Conservation (phyloP, 805 yeast genomes). For the Ogataea ganodermae region DNA sequence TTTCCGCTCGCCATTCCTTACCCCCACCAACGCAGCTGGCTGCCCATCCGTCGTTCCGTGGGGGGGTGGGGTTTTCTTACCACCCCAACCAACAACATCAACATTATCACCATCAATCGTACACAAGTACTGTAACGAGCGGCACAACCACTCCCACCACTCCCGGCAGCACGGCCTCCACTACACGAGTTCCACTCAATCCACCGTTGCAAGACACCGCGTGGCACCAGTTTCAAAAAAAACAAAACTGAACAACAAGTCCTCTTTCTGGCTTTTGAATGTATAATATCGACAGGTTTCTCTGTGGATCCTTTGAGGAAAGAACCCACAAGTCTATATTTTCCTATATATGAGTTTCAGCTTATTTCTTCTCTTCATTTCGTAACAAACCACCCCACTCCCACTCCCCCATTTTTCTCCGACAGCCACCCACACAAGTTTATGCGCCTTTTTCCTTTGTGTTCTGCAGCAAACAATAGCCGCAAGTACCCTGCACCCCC, state of each 20-base stretch:
- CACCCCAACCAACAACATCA: background rate
- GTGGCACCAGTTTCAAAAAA: background rate
- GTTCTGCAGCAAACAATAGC: background rate
- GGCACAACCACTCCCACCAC: background rate
- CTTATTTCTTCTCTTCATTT: too few relatives aligned
- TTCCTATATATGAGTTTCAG: too few relatives aligned
- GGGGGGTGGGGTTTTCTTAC: too few relatives aligned
- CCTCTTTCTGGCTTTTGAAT: background rate
- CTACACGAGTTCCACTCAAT: too few relatives aligned
- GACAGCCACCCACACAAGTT: too few relatives aligned
- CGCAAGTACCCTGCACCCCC: background rate
- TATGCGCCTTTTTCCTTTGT: background rate
- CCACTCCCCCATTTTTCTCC: too few relatives aligned
- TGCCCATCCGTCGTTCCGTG: background rate
- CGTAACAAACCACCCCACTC: too few relatives aligned
- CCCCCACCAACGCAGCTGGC: background rate
- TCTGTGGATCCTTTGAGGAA: slow-evolving; percentile 2
- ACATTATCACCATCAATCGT: background rate
- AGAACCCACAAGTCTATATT: background rate
- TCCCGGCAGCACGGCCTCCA: background rate
- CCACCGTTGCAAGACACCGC: background rate
- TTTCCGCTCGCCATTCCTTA: background rate
- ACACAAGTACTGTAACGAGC: too few relatives aligned
- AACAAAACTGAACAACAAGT: background rate
- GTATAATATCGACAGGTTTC: background rate